Evolutionary conservation across 805 yeast genomes (phyloP), one percentile per base, ranked within the genome.

Genomic region (Candida piceae): DNA sequence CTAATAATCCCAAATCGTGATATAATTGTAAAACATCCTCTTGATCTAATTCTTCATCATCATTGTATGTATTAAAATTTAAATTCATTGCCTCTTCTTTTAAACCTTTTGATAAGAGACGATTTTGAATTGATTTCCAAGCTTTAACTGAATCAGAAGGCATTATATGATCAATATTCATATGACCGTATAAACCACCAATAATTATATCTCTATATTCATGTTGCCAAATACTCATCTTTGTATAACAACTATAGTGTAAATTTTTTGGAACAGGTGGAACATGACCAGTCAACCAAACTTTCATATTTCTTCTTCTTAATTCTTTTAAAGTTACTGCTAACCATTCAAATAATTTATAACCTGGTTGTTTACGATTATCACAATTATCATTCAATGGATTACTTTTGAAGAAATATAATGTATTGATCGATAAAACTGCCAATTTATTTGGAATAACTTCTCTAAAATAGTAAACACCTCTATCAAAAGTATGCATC

Each of bases 221-320:
- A 50, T 84, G 76, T 24, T 78, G 62, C 95, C 95, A 86, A n/a
- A 78, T 69, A 17, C 83, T 73, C 58, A 78, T 81, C 57, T 85
- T 85, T 34, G 86, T 67, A 46, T 74, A 78, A 53, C 96, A 86
- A 29, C 80, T 68, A 15, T 70, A 65, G 50, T 86, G 94, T 42
- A 73, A 76, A 56, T 86, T 86, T 57, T 85, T 85, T 18, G 78
- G 78, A 32, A 80, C 74, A 4, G 95, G 94, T 3, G 95, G 95
- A 12, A 87, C 95, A 63, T 86, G 96, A 5, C 95, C 95, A 29
- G 81, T 67, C 16, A 86, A 61, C 95, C 95, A 87, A 13, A 83
- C 94, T 62, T 86, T 86, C 76, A 86, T 80, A 13, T 75, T 73
- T 42, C 94, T 64, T 16, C 67, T 63, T 50, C 96, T 69, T 62